Conservation (phyloP, 768 basidiomycete genomes). For the Suillus ampliporus region DNA sequence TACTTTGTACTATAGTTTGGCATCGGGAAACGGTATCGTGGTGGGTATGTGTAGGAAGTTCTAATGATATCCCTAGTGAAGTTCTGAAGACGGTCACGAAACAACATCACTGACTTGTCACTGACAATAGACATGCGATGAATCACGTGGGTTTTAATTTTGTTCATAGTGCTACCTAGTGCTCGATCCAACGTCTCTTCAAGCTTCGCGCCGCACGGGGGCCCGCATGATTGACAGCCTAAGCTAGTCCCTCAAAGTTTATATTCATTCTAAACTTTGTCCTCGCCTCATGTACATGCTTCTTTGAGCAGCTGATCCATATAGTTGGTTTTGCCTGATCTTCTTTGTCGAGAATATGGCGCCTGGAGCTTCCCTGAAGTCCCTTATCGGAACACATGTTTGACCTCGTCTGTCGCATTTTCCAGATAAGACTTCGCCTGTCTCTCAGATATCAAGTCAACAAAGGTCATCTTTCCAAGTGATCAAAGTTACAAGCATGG, state of each 20-base stretch:
- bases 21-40: neutral
- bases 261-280: neutral
- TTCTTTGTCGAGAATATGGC: neutral
- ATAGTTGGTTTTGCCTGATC: neutral
- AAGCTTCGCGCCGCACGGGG: too few species aligned
- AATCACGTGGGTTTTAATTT: neutral
- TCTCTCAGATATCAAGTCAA: neutral
- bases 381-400: neutral
- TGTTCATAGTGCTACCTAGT: too few species aligned
- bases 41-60: neutral
- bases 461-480: neutral
- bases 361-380: neutral
- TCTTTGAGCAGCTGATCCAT: conserved; percentile 6
- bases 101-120: too few species aligned
- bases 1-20: neutral
- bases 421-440: neutral
- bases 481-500: neutral
- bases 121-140: too few species aligned
- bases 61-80: too few species aligned
- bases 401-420: neutral
- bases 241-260: neutral
- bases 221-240: too few species aligned
- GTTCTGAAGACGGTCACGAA: neutral
- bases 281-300: neutral
- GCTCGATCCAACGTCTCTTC: too few species aligned